These are phyloP conservation scores for Leptographium radiaticola DNA, from an alignment of 2,329 filamentous ascomycete genomes.

Conservation along the genomic window DNA sequence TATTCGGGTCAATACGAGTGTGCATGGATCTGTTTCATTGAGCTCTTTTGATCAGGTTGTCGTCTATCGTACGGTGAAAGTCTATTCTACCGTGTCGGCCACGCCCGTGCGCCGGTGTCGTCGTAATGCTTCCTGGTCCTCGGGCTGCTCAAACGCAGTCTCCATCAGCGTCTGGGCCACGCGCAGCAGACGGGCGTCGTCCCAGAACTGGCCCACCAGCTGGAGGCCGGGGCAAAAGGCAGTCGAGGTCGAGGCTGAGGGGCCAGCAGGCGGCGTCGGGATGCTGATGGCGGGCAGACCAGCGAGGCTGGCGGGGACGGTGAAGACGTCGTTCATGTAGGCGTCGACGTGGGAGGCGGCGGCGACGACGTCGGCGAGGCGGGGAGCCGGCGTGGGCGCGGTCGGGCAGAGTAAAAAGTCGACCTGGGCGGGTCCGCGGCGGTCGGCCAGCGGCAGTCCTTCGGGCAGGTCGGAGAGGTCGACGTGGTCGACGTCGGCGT, in stretches of 20 bases:
- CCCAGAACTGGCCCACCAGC: constrained; percentile 69
- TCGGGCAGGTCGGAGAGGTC: constrained; percentile 49
- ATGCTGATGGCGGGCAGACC: constrained; percentile 82
- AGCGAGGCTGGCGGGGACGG: constrained; percentile 84
- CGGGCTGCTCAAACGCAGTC: constrained; percentile 3
- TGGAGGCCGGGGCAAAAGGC: constrained; percentile 46
- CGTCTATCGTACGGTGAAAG: not conserved
- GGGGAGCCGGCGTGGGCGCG: constrained; percentile 46
- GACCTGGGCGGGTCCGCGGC: constrained; percentile 49
- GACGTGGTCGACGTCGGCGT: constrained; percentile 20
- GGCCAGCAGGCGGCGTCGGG: constrained; percentile 27
- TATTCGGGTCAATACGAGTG: too few species aligned
- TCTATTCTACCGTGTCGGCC: not conserved
- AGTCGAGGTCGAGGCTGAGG: constrained; percentile 14
- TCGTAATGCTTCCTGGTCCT: constrained; percentile 5
- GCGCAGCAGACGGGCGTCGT: constrained; percentile 51
- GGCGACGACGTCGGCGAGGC: constrained; percentile 15
- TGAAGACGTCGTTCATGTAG: constrained; percentile 92
- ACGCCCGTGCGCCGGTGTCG: constrained; percentile 4
- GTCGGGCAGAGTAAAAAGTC: constrained; percentile 85
- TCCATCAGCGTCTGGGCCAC: constrained; percentile 36
- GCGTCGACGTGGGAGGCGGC: constrained; percentile 50
- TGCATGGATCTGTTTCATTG: too few species aligned
- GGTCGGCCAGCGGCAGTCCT: constrained; percentile 35
- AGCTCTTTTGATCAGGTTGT: not conserved